Evolutionary conservation across 176 grass and related monocot genomes (phyloP), one percentile per base, ranked within the genome.

Genomic region (Avena eriantha): DNA sequence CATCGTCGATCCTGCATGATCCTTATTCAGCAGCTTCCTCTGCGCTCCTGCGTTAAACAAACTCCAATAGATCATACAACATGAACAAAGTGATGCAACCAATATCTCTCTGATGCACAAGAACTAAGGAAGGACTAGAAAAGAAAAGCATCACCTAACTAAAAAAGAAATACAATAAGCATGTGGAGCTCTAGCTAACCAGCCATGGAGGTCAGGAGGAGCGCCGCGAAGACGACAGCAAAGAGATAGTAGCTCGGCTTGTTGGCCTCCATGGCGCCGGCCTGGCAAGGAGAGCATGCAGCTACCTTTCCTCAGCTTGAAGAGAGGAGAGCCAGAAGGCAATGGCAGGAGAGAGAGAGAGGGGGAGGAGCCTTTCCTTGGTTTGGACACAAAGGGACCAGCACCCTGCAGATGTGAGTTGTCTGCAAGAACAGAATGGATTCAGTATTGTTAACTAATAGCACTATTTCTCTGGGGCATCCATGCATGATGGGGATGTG

Each of bases 301-400:
- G 64, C 60, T 75, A 45, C 21, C 56, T 80, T 84, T 73, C 56
- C 82, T 84, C 69, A 10, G 63, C 79, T 88, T 88, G 77, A 77
- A 91, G 81, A 87, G 53, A 45, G 61, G 69, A 43, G 15, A 77
- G 5, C n/a, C 63, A 82, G 73, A 56, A 54, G 74, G 74, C 29
- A 77, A 76, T 87, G 84, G 80, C 73, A 21, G 75, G 84, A 71
- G 83, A 85, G 58, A 77, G 48, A 73, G 55, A 29, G 14, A 63
- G 17, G 50, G n/a, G 10, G 61, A 18, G 3, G 75, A 69, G 34
- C 57, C 80, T 90, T 90, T 87, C 89, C 89, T 91, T 91, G 85
- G 80, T 91, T 91, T 91, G 69, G 89, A 91, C 85, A 91, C 85
- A 87, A 91, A 91, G 90, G 69, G 84, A 91, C 82, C 49, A 55